A percentile compares a stretch with the other conserved stretches of the same genome.
These are phyloP conservation scores for Pontederia crassipes DNA, from an alignment of 176 grass and related monocot species.

Conservation along the genomic window DNA sequence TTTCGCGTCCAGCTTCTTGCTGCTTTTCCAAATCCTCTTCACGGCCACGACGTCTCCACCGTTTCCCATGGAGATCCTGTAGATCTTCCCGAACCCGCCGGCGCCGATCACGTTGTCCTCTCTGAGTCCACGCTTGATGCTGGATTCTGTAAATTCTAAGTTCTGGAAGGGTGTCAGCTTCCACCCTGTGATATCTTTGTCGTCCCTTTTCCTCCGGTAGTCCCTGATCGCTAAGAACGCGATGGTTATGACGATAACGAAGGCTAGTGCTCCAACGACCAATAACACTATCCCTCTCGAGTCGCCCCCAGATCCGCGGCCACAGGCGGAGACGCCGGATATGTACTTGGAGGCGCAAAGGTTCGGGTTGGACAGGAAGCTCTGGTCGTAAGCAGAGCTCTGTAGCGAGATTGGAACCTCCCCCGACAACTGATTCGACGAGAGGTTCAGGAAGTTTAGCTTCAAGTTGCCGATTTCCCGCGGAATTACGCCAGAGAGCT, in stretches of 20 bases:
- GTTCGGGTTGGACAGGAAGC: slow-evolving; percentile 33
- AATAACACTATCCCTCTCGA: slow-evolving; percentile 36
- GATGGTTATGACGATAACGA: slow-evolving; percentile 28
- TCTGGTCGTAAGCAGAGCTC: slow-evolving; percentile 2
- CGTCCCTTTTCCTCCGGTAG: slow-evolving; percentile 22
- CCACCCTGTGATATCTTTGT: slow-evolving; percentile 26
- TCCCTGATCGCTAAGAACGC: slow-evolving; percentile 33
- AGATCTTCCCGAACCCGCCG: slow-evolving; percentile 59
- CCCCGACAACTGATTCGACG: slow-evolving; percentile 45
- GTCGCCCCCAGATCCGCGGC: not conserved
- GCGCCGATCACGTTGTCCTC: not conserved
- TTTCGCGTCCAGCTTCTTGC: slow-evolving; percentile 30
- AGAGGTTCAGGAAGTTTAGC: slow-evolving; percentile 39
- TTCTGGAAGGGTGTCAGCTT: slow-evolving; percentile 64
- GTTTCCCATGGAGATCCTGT: slow-evolving; percentile 38
- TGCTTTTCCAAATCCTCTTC: slow-evolving; percentile 40
- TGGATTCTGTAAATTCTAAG: slow-evolving; percentile 37
- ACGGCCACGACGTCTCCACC: slow-evolving; percentile 45
- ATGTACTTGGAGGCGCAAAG: slow-evolving; percentile 20
- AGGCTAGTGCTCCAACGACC: slow-evolving; percentile 21
- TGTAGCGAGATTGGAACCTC: slow-evolving; percentile 28
- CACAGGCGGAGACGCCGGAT: slow-evolving; percentile 13
- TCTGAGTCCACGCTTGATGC: slow-evolving; percentile 37
- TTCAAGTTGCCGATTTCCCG: slow-evolving; percentile 26
- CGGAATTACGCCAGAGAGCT: slow-evolving; percentile 38